phyloP scores from a whole-genome alignment of 805 yeast species.

The Isabelozyma gotoi region DNA sequence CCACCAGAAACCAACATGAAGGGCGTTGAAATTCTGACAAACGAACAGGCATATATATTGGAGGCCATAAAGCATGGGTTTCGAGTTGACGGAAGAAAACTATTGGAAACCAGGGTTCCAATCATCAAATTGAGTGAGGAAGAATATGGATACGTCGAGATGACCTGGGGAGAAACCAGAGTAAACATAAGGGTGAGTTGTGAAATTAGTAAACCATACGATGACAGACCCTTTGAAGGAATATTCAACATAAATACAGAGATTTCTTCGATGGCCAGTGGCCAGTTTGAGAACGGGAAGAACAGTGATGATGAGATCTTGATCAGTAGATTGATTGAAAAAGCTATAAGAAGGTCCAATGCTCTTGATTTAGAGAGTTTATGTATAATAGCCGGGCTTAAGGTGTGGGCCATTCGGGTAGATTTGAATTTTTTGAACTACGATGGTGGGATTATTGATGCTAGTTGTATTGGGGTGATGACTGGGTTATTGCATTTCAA shows the following conservation, averaged over 20 bases:
- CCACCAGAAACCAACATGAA: slow-evolving; percentile 34
- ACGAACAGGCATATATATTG: slow-evolving; percentile 61
- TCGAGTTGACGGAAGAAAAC: slow-evolving; percentile 68
- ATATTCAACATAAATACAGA: slow-evolving; percentile 81
- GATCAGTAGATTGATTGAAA: slow-evolving; percentile 81
- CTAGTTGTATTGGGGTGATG: slow-evolving; percentile 87
- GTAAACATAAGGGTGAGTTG: slow-evolving; percentile 74
- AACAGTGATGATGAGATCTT: slow-evolving; percentile 79
- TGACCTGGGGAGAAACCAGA: slow-evolving; percentile 70
- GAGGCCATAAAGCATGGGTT: slow-evolving; percentile 61
- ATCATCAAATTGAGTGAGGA: slow-evolving; percentile 60
- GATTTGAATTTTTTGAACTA: slow-evolving; percentile 85
- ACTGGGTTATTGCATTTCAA: slow-evolving; percentile 79
- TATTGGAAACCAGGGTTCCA: slow-evolving; percentile 64
- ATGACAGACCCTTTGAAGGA: slow-evolving; percentile 94
- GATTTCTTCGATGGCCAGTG: slow-evolving; percentile 85
- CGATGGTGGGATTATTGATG: slow-evolving; percentile 92
- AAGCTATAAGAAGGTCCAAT: slow-evolving; percentile 85
- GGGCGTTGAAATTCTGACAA: slow-evolving; percentile 58
- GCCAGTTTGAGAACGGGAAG: slow-evolving; percentile 72
- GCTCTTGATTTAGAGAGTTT: slow-evolving; percentile 89
- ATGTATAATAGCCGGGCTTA: slow-evolving; percentile 86
- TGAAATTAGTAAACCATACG: slow-evolving; percentile 74
- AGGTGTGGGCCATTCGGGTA: slow-evolving; percentile 89
- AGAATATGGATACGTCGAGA: slow-evolving; percentile 80